Conservation (phyloP, 305 asterid genomes). For the Petunia hybrid region DNA sequence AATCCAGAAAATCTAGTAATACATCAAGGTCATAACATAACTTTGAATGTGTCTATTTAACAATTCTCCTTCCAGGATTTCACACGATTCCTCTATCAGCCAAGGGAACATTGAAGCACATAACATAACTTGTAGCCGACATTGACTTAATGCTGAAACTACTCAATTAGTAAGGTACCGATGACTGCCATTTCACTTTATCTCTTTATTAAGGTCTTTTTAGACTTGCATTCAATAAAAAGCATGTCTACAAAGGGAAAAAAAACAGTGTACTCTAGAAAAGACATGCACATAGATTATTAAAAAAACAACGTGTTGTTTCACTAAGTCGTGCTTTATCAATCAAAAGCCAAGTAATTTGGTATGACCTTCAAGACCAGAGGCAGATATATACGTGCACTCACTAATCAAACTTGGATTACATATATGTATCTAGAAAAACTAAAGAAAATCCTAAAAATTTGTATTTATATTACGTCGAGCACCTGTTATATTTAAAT, state of each 20-base stretch:
- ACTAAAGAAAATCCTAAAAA: not conserved
- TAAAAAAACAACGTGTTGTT: not conserved
- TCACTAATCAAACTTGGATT: not conserved
- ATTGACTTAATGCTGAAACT: not conserved
- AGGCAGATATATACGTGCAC: not conserved
- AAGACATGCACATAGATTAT: not conserved
- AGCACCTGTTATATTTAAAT: conserved; percentile 4
- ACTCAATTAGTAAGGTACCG: not conserved
- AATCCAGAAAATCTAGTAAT: too few relatives aligned
- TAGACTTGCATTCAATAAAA: not conserved
- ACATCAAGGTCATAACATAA: too few relatives aligned
- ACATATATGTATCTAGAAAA: not conserved
- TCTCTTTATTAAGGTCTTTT: not conserved
- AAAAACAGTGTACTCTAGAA: not conserved
- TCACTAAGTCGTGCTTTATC: not conserved
- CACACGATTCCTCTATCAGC: not conserved
- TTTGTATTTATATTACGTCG: not conserved
- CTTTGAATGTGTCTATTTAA: too few relatives aligned
- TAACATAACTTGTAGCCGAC: not conserved
- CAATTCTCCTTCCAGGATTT: not conserved
- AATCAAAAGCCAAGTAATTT: not conserved
- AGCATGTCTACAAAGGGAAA: conserved; percentile 1
- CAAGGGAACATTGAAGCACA: not conserved
- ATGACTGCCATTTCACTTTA: not conserved
- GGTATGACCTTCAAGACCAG: conserved; percentile 16